These are phyloP conservation scores for Achaetomiella virescens DNA, from an alignment of 495 filamentous ascomycete species.

Conservation along the genomic window DNA sequence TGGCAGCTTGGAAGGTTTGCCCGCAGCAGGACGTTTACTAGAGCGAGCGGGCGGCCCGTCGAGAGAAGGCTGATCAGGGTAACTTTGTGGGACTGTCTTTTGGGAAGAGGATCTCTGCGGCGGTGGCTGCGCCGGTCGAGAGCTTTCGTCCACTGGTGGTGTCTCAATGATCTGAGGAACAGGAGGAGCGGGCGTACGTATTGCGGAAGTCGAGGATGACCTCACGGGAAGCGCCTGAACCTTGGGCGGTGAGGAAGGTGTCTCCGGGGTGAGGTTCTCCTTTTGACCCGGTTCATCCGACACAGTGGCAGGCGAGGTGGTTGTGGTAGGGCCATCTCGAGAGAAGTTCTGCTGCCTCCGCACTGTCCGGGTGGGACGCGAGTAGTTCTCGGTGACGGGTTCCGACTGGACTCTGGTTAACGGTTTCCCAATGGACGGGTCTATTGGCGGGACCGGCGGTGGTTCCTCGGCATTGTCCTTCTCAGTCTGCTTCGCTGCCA, in stretches of 20 bases:
- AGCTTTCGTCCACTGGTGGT: conserved; percentile 45
- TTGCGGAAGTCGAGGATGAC: conserved; percentile 18
- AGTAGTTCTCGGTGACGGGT: conserved; percentile 57
- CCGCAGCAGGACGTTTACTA: conserved; percentile 38
- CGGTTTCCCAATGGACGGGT: conserved; percentile 48
- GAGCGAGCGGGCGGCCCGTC: conserved; percentile 44
- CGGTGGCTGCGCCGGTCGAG: conserved; percentile 28
- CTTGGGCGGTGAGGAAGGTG: conserved; percentile 19
- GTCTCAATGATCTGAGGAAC: conserved; percentile 68
- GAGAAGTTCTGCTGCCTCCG: conserved; percentile 41
- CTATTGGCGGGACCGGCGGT: conserved; percentile 39
- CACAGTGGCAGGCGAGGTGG: not conserved
- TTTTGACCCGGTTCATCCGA: conserved; percentile 12
- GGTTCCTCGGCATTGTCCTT: conserved; percentile 56
- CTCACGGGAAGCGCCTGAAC: conserved; percentile 20
- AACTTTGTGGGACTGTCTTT: conserved; percentile 29
- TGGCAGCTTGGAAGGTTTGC: conserved; percentile 26
- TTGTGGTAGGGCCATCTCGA: conserved; percentile 18
- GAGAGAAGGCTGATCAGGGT: conserved; percentile 23
- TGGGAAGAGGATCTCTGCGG: conserved; percentile 55
- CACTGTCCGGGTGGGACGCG: conserved; percentile 41
- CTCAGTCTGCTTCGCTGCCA: conserved; percentile 47
- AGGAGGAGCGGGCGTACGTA: conserved; percentile 24
- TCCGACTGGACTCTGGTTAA: conserved; percentile 71
- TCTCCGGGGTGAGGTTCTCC: conserved; percentile 12